Base-by-base conservation (phyloP, 116 monocot species). In the Phalaenopsis hybrid region DNA sequence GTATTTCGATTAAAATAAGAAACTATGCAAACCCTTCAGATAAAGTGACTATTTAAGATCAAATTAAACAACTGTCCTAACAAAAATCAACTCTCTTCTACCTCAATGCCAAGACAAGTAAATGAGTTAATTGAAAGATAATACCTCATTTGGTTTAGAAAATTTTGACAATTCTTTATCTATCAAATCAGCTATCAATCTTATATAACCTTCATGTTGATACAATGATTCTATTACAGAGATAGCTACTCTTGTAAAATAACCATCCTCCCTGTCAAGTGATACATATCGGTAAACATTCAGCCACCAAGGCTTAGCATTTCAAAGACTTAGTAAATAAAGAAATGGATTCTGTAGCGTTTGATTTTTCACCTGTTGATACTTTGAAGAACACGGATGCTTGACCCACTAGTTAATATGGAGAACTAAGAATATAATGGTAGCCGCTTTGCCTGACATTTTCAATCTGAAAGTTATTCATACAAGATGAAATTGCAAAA, bases 401-500 rank as follows among this genome's bases (percentile, higher is more conserved):
- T 94, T 76, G 96, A 96, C 13, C 96, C 96, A 84, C 91, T 96
- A 68, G 96, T 94, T 58, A 94, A 96, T 76, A 92, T 91, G 74
- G 96, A 96, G 83, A 87, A 96, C 81, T 96, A 94, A 79, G 96
- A 94, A 89, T 96, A 96, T 75, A 96, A 94, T 82, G 96, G 96
- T 17, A 96, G 88, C 90, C 83, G 90, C 82, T 92, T 96, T 69
- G 92, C 88, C 96, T 96, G 85, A 59, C 75, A 83, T 16, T 51
- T 28, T 44, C 37, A 41, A 52, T 76, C 18, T 50, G 15, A 17
- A 44, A 31, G 13, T 77, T 23, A 77, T 12, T 44, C 51, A 77
- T 28, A 15, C 10, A 52, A 75, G 46, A 75, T 25, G 18, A 46
- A 46, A 7, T 41, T 46, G 18, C 8, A 45, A 45, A 75, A 75